phyloP scores from a whole-genome alignment of 768 basidiomycete genomes.

The Harrya chromipes region DNA sequence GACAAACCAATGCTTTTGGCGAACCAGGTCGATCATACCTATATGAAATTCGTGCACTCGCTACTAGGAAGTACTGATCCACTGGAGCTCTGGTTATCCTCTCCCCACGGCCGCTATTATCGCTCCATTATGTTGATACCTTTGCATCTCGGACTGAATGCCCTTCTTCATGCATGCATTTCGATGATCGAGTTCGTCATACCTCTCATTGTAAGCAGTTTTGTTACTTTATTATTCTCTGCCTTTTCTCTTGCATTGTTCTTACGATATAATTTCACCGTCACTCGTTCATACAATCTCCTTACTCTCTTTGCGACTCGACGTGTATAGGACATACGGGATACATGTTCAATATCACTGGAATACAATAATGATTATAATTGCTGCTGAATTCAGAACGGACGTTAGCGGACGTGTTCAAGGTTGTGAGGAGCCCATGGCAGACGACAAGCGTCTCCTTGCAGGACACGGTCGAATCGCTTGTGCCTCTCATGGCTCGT shows the following conservation, averaged over 20 bases:
- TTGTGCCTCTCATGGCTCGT: slow-evolving; percentile 50
- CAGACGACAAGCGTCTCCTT: slow-evolving; percentile 5
- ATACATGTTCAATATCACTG: slow-evolving; percentile 30
- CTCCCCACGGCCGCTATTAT: slow-evolving; percentile 1
- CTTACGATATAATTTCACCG: slow-evolving; percentile 26
- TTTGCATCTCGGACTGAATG: slow-evolving; percentile 18
- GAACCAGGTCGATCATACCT: slow-evolving; percentile 62
- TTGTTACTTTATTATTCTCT: slow-evolving; percentile 28
- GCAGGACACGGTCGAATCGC: slow-evolving; percentile 57
- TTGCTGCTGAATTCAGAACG: neutral
- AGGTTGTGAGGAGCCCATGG: neutral
- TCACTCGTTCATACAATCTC: slow-evolving; percentile 16
- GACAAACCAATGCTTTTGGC: slow-evolving; percentile 19
- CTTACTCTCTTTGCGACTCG: slow-evolving; percentile 22
- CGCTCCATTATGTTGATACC: slow-evolving; percentile 16
- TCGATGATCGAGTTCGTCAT: slow-evolving; percentile 18
- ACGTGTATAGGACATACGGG: slow-evolving; percentile 38
- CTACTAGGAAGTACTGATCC: slow-evolving; percentile 74
- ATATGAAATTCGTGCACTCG: slow-evolving; percentile 81
- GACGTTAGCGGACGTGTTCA: neutral
- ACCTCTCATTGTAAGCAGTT: slow-evolving; percentile 28
- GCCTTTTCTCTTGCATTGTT: slow-evolving; percentile 25
- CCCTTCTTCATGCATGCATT: slow-evolving; percentile 20
- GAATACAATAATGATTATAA: slow-evolving; percentile 23
- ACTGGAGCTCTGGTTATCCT: slow-evolving; percentile 1